Conservation (phyloP, 352 stramenopile species). For the Globisporangium spinosum region DNA sequence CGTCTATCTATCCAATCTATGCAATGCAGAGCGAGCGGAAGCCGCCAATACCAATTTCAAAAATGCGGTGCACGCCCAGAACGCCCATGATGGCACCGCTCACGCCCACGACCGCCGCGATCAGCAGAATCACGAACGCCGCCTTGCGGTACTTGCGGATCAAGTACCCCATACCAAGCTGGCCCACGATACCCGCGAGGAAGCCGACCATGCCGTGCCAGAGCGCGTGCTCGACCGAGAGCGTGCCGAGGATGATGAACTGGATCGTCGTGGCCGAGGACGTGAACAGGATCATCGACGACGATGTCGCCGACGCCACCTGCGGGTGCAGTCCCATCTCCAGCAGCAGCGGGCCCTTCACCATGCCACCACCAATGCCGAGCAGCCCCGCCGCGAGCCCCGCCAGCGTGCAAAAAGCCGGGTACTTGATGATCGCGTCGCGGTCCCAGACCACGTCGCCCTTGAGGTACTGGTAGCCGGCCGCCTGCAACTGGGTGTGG, state of each 20-base stretch:
- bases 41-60: conserved; percentile 56
- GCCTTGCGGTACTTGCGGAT: conserved; percentile 89
- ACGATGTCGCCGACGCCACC: conserved; percentile 86
- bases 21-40: conserved; percentile 66
- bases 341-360: conserved; percentile 87
- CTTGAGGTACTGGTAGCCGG: conserved; percentile 91
- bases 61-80: conserved; percentile 51
- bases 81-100: conserved; percentile 74
- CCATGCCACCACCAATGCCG: conserved; percentile 90
- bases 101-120: conserved; percentile 65
- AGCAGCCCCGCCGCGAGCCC: conserved; percentile 70
- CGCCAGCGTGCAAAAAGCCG: conserved; percentile 63
- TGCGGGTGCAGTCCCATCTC: conserved; percentile 88
- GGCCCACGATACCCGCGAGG: conserved; percentile 86
- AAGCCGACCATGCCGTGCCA: conserved; percentile 92
- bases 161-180: conserved; percentile 90
- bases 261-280: conserved; percentile 93
- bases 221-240: conserved; percentile 89
- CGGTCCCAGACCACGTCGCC: conserved; percentile 95
- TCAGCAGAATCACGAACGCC: conserved; percentile 76
- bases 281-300: conserved; percentile 92
- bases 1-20: not conserved
- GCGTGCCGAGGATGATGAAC: conserved; percentile 93
- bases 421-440: conserved; percentile 85
- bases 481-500: conserved; percentile 56